A percentile compares a stretch with the other conserved stretches of the same genome.
phyloP scores from a whole-genome alignment of 139 green algal genomes.

The Chlamydomonas sphaeroides region DNA sequence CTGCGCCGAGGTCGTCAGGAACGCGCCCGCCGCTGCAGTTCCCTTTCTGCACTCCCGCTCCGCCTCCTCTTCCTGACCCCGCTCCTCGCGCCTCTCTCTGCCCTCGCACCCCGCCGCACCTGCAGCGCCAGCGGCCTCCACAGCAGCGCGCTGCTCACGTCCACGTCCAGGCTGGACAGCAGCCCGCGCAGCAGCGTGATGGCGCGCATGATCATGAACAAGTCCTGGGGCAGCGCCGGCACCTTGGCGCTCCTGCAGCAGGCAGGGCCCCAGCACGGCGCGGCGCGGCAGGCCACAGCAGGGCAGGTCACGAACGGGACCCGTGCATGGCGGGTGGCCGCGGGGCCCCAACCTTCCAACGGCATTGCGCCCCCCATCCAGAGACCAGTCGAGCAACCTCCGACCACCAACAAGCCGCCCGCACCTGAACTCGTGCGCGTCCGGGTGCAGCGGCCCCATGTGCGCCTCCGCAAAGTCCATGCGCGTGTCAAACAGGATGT shows the following conservation, averaged over 20 bases:
- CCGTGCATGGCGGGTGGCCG: no score
- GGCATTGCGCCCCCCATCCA: no score
- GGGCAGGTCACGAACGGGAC: no score
- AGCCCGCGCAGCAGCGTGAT: conserved; percentile 66
- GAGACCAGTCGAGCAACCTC: no score
- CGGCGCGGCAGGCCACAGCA: no score
- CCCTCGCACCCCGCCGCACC: not conserved
- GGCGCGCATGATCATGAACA: conserved; percentile 72
- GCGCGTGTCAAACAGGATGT: conserved; percentile 70
- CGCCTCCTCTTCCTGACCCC: no score
- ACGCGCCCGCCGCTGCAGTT: no score
- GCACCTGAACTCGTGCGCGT: conserved; percentile 55
- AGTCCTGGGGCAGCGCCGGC: conserved; percentile 51
- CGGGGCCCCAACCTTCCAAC: no score
- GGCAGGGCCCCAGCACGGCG: no score
- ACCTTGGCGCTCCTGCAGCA: conserved; percentile 50
- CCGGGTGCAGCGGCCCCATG: conserved; percentile 50
- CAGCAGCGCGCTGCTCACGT: conserved; percentile 53
- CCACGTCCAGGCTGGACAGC: conserved; percentile 50
- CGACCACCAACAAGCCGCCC: not conserved
- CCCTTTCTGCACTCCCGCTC: no score
- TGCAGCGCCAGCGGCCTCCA: conserved; percentile 60
- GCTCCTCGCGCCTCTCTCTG: no score
- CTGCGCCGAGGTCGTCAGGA: no score
- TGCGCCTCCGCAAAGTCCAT: conserved; percentile 67